A percentile compares a stretch with the other conserved stretches of the same genome.
Conservation (phyloP, 805 yeast genomes). For the Torulaspora indica region DNA sequence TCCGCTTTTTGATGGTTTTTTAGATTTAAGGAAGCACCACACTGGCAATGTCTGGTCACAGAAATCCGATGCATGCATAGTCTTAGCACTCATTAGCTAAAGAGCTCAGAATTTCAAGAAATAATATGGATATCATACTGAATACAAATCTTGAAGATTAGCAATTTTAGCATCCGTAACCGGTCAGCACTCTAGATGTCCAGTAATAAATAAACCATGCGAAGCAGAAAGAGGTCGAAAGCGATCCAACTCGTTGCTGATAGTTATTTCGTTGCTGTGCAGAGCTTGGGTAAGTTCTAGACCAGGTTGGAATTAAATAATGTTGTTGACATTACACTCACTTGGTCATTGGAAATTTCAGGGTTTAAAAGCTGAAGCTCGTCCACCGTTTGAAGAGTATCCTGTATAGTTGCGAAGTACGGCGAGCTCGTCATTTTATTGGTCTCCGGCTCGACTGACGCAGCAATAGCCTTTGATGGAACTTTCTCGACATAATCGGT, state of each 20-base stretch:
- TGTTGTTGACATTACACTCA: constrained; percentile 14
- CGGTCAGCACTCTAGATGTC: no score
- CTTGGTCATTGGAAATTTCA: constrained; percentile 10
- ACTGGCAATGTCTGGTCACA: not conserved
- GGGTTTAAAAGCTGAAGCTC: constrained; percentile 25
- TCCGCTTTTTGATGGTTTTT: constrained; percentile 25
- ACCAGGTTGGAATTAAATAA: constrained; percentile 14
- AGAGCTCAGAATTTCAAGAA: no score
- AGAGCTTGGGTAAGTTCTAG: not conserved
- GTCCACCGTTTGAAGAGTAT: constrained; percentile 49
- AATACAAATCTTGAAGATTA: no score
- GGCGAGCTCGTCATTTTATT: constrained; percentile 28
- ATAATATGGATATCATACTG: no score
- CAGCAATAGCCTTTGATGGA: constrained; percentile 19
- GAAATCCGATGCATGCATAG: no score
- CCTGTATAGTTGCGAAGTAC: constrained; percentile 50
- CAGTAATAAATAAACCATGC: no score
- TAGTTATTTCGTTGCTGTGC: no score
- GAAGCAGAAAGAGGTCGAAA: no score
- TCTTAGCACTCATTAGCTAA: no score
- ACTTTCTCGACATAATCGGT: constrained; percentile 35
- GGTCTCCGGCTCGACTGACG: not conserved
- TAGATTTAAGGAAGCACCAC: not conserved
- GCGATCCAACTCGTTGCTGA: no score
- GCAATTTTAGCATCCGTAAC: no score